Evolutionary conservation across 2,329 filamentous ascomycete species (phyloP), one percentile per base, ranked within the genome.

Genomic region (Curvularia sp.): DNA sequence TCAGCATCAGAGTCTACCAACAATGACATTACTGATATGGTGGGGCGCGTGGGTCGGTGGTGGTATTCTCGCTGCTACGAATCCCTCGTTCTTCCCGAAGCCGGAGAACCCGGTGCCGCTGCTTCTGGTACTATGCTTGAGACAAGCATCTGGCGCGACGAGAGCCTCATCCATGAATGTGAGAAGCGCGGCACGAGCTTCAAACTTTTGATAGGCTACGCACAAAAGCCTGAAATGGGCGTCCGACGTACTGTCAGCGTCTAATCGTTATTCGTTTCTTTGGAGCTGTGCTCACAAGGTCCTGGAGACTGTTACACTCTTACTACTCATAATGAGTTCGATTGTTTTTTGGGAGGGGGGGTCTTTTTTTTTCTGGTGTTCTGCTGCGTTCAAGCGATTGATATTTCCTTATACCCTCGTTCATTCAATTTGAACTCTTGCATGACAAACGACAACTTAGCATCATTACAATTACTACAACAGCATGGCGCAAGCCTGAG

Each of bases 61-160:
- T 99, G 95, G 95, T 98, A 97, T 78, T 91, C 87, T 9, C 87
- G 90, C 51, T 97, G 94, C 80, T 98, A 97, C 75, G 94, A 97
- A 78, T 86, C 84, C 55, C 83, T 85, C 4, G 81, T 88, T 8
- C 67, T 82, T 3, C 72, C 74, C 6, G 72, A 74, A 55, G 70
- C 68, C 18, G 71, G 69, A 49, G 74, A 74, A 28, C 65, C 69
- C 6, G 71, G 66, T 25, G 69, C 66, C 8, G 68, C 73, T 49
- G 74, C 81, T 49, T 67, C 71, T 1, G 67, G 68, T 45, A 66
- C 68, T 41, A 61, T 76, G 1, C 79, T 80, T 47, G 80, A 81
- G 45, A 86, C 78, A 59, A 89, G 90, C 74, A 91, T 98, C 65
- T 98, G 93, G 89, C 84, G 83, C 46, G 90, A 97, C 72, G 86